These are phyloP conservation scores for Saturnispora gosingensis DNA, from an alignment of 805 yeast genomes.

Conservation along the genomic window DNA sequence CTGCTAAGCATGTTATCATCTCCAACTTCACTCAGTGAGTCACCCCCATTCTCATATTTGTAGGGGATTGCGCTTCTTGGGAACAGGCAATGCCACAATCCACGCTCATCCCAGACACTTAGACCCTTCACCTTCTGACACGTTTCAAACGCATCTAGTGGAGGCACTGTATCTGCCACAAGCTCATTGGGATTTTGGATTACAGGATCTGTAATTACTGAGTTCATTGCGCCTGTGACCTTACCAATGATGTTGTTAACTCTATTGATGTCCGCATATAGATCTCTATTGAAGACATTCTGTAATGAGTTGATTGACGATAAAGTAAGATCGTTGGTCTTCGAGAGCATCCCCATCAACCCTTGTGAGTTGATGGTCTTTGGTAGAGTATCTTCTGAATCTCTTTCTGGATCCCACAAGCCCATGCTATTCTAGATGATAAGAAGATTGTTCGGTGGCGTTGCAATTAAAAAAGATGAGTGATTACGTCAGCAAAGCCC, in stretches of 20 bases:
- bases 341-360: constrained; percentile 6
- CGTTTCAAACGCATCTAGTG: constrained; percentile 42
- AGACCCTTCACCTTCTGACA: constrained; percentile 61
- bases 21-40: neutral
- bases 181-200: constrained; percentile 15
- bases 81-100: constrained; percentile 86
- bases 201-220: neutral
- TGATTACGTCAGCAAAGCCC: constrained; percentile 1
- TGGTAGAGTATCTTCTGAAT: neutral
- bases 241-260: constrained; percentile 3
- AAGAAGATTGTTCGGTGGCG: neutral
- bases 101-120: constrained; percentile 72
- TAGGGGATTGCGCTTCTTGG: constrained; percentile 39
- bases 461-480: neutral
- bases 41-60: neutral
- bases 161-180: constrained; percentile 23
- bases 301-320: constrained; percentile 6
- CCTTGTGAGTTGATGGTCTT: neutral
- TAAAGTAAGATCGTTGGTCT: constrained; percentile 13
- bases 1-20: constrained; percentile 34
- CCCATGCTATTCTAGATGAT: neutral
- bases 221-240: neutral
- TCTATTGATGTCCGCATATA: neutral
- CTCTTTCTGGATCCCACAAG: constrained; percentile 3
- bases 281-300: constrained; percentile 6